Conservation (phyloP, 2,329 filamentous ascomycete species). For the Elsinoe batatas region DNA sequence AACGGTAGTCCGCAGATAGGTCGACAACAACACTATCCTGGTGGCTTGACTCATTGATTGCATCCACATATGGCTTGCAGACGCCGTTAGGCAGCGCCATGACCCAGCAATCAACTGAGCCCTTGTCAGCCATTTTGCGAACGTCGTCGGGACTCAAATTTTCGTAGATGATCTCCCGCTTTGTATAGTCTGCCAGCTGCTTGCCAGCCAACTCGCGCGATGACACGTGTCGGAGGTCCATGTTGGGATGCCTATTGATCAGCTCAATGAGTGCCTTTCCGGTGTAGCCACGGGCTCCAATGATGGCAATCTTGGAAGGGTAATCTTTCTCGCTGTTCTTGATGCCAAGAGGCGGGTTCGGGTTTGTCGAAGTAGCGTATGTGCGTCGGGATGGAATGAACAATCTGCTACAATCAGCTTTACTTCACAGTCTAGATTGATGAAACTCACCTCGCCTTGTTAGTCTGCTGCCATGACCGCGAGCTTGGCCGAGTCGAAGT, state of each 20-base stretch:
- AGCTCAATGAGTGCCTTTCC: slow-evolving; percentile 83
- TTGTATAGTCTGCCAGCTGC: slow-evolving; percentile 79
- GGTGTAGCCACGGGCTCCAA: slow-evolving; percentile 88
- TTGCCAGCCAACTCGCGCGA: slow-evolving; percentile 85
- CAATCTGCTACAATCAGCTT: slow-evolving; percentile 17
- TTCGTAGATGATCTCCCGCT: slow-evolving; percentile 86
- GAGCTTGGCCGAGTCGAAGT: slow-evolving; percentile 35
- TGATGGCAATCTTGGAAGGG: slow-evolving; percentile 72
- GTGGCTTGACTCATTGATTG: slow-evolving; percentile 62
- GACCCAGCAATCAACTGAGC: slow-evolving; percentile 89
- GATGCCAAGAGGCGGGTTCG: slow-evolving; percentile 79
- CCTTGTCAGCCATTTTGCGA: slow-evolving; percentile 69
- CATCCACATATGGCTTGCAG: slow-evolving; percentile 88
- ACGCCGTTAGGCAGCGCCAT: slow-evolving; percentile 95
- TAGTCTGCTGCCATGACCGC: not conserved
- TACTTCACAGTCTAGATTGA: not conserved
- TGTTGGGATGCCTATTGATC: slow-evolving; percentile 75
- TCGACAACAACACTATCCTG: slow-evolving; percentile 73
- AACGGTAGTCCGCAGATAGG: slow-evolving; percentile 92
- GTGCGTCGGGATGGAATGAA: slow-evolving; percentile 29
- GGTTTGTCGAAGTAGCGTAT: slow-evolving; percentile 62
- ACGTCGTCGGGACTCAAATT: slow-evolving; percentile 82
- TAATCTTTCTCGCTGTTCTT: slow-evolving; percentile 77
- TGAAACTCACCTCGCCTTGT: not conserved
- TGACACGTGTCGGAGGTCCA: slow-evolving; percentile 85